phyloP scores from a whole-genome alignment of 352 stramenopile genomes.

The Pythium rhizo-oryzae region DNA sequence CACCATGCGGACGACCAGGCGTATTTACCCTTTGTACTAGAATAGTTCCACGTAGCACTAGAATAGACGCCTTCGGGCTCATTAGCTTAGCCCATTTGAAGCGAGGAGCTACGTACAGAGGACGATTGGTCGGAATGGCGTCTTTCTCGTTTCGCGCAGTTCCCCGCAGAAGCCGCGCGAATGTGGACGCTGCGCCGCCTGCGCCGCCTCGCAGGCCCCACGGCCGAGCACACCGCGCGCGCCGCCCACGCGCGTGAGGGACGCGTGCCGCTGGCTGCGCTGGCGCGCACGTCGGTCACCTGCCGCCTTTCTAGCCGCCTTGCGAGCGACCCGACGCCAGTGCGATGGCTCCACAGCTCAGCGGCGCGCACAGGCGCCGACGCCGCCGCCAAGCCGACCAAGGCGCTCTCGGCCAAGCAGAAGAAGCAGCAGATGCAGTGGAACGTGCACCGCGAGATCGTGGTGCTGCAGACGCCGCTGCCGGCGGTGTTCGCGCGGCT shows the following conservation, averaged over 20 bases:
- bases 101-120: not conserved
- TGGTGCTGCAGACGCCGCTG: slow-evolving; percentile 50
- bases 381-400: not conserved
- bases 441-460: slow-evolving; percentile 59
- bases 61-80: no score
- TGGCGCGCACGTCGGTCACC: no score
- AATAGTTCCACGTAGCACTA: no score
- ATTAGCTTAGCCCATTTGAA: not conserved
- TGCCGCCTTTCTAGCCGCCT: no score
- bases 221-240: not conserved
- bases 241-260: no score
- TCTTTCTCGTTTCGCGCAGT: not conserved
- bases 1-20: no score
- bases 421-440: slow-evolving; percentile 23
- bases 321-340: no score
- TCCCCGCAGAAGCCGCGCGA: not conserved
- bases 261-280: no score
- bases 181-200: slow-evolving; percentile 22
- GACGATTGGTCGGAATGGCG: slow-evolving; percentile 20
- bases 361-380: not conserved
- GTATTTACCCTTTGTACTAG: not conserved
- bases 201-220: not conserved
- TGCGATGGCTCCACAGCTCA: no score
- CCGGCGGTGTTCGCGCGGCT: slow-evolving; percentile 54
- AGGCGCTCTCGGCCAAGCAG: not conserved